These are phyloP conservation scores for Piper longum DNA, from an alignment of 164 flowering plant species.

Conservation along the genomic window DNA sequence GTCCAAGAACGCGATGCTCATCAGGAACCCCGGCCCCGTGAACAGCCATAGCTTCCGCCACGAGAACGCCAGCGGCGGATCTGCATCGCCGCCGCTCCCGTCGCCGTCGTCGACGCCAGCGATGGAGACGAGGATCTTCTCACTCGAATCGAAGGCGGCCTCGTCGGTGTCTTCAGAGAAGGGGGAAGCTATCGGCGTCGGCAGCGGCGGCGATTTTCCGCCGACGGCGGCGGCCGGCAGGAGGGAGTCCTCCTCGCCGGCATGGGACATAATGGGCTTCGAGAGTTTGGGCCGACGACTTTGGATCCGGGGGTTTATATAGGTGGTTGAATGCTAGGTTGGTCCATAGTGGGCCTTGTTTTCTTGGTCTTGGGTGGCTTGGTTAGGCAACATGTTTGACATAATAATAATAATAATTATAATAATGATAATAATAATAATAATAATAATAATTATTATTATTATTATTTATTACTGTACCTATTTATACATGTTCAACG, in stretches of 20 bases:
- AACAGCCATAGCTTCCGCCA: constrained; percentile 46
- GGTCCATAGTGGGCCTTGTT: neutral
- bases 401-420: too few relatives aligned
- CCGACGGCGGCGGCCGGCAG: neutral
- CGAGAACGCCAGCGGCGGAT: constrained; percentile 27
- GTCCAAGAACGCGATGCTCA: constrained; percentile 55
- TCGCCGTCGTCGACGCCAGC: constrained; percentile 3
- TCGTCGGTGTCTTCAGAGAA: constrained; percentile 12
- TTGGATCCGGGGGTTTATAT: neutral
- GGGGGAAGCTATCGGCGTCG: neutral
- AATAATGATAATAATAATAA: too few relatives aligned
- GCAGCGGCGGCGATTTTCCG: neutral
- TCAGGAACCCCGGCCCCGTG: constrained; percentile 52
- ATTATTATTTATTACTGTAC: too few relatives aligned
- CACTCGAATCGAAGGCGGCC: constrained; percentile 15
- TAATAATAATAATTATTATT: too few relatives aligned
- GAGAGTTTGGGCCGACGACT: neutral
- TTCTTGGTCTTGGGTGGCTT: too few relatives aligned
- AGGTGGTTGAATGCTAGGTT: neutral
- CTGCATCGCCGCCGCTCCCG: neutral
- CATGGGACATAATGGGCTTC: neutral
- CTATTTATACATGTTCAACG: too few relatives aligned
- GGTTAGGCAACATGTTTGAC: too few relatives aligned
- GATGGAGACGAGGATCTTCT: constrained; percentile 17
- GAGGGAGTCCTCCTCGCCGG: constrained; percentile 5